Conservation (phyloP, 805 yeast genomes). For the Alloascoidea africana region DNA sequence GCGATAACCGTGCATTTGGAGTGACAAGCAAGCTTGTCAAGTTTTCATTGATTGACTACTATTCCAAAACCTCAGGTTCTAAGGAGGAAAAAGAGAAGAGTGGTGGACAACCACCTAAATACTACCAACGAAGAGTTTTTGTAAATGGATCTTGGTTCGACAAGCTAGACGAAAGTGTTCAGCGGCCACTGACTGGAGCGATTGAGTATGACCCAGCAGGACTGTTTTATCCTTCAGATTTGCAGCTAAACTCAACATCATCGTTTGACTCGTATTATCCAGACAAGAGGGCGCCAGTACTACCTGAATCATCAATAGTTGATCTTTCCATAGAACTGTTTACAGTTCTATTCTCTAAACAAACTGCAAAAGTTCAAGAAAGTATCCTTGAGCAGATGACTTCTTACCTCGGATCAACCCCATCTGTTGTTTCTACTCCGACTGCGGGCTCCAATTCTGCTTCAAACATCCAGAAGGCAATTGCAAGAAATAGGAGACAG, state of each 20-base stretch:
- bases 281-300: conserved; percentile 9
- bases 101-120: background rate
- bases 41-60: conserved; percentile 16
- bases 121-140: too few species aligned
- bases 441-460: conserved; percentile 10
- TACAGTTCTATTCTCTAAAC: conserved; percentile 49
- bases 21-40: conserved; percentile 24
- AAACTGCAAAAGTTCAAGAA: conserved; percentile 68
- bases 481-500: conserved; percentile 14
- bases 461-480: conserved; percentile 8
- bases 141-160: too few species aligned
- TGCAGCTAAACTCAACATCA: background rate
- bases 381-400: conserved; percentile 76
- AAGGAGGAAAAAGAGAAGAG: background rate
- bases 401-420: conserved; percentile 29
- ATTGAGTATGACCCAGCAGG: conserved; percentile 4
- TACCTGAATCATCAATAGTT: conserved; percentile 34
- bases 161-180: too few species aligned
- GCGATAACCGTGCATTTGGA: conserved; percentile 26
- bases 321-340: conserved; percentile 72
- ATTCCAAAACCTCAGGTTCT: background rate
- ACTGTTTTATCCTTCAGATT: conserved; percentile 13
- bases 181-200: too few species aligned
- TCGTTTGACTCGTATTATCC: background rate
- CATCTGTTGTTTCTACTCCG: too few species aligned